Conservation (phyloP, 768 basidiomycete species). For the Grammothele lineata region DNA sequence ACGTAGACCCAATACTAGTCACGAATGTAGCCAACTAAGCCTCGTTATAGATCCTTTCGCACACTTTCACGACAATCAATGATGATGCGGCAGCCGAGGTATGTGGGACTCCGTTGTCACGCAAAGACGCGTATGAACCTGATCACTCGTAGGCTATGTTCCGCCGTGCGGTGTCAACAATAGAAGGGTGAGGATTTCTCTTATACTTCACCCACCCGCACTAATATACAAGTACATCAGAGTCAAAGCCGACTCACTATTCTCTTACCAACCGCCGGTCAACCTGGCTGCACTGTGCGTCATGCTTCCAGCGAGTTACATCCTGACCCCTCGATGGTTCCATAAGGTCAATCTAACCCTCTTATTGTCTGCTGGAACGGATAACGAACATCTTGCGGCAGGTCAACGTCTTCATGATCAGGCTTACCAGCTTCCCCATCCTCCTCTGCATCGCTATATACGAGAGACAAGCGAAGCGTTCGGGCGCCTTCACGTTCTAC, state of each 20-base stretch:
- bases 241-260: slow-evolving; percentile 87
- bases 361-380: too few relatives aligned
- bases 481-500: slow-evolving; percentile 59
- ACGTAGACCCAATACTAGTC: slow-evolving; percentile 25
- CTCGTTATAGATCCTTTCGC: slow-evolving; percentile 72
- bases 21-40: slow-evolving; percentile 19
- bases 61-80: slow-evolving; percentile 92
- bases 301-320: slow-evolving; percentile 82
- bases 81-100: slow-evolving; percentile 93
- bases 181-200: slow-evolving; percentile 67
- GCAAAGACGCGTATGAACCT: neutral
- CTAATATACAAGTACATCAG: slow-evolving; percentile 27
- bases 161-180: slow-evolving; percentile 85
- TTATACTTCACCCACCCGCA: too few relatives aligned
- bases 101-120: slow-evolving; percentile 1
- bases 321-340: slow-evolving; percentile 94
- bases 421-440: slow-evolving; percentile 81
- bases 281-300: slow-evolving; percentile 84
- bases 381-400: slow-evolving; percentile 30
- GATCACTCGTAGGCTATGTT: slow-evolving; percentile 97
- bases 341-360: slow-evolving; percentile 68
- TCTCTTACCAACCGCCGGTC: slow-evolving; percentile 92
- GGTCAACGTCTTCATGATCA: slow-evolving; percentile 88
- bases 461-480: slow-evolving; percentile 76
- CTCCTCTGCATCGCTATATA: slow-evolving; percentile 78